These are phyloP conservation scores for Phytophthora litchii DNA, from an alignment of 352 stramenopile genomes.

Conservation along the genomic window DNA sequence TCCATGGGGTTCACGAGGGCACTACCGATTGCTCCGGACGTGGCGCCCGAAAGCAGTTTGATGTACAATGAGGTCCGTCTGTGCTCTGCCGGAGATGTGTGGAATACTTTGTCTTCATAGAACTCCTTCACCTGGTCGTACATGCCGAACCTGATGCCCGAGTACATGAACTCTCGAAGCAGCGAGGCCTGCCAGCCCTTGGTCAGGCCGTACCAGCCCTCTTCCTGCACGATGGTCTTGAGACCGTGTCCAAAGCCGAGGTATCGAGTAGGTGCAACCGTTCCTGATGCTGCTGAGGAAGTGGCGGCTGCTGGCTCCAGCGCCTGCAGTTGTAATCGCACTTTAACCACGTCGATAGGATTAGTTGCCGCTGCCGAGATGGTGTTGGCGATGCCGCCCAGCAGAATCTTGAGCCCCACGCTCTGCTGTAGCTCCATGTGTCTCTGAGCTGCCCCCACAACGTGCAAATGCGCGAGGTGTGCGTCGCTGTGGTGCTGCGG, in stretches of 20 bases:
- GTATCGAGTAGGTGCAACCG: slow-evolving; percentile 49
- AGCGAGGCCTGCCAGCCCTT: slow-evolving; percentile 72
- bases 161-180: slow-evolving; percentile 78
- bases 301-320: slow-evolving; percentile 31
- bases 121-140: slow-evolving; percentile 83
- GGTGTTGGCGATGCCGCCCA: slow-evolving; percentile 69
- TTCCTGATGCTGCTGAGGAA: slow-evolving; percentile 39
- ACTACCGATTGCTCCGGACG: slow-evolving; percentile 64
- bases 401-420: slow-evolving; percentile 62
- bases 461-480: slow-evolving; percentile 33
- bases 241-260: slow-evolving; percentile 60
- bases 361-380: slow-evolving; percentile 58
- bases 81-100: slow-evolving; percentile 38
- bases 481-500: slow-evolving; percentile 36
- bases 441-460: slow-evolving; percentile 32
- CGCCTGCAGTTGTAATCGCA: slow-evolving; percentile 67
- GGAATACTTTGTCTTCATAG: slow-evolving; percentile 61
- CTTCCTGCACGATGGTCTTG: slow-evolving; percentile 59
- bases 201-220: slow-evolving; percentile 59
- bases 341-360: slow-evolving; percentile 73
- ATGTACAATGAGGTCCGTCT: slow-evolving; percentile 58
- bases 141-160: slow-evolving; percentile 75
- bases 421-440: slow-evolving; percentile 59
- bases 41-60: slow-evolving; percentile 70
- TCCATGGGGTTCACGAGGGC: slow-evolving; percentile 82